phyloP scores from a whole-genome alignment of 192 early-diverging fungal species.

The Helicostylum pulchrum region DNA sequence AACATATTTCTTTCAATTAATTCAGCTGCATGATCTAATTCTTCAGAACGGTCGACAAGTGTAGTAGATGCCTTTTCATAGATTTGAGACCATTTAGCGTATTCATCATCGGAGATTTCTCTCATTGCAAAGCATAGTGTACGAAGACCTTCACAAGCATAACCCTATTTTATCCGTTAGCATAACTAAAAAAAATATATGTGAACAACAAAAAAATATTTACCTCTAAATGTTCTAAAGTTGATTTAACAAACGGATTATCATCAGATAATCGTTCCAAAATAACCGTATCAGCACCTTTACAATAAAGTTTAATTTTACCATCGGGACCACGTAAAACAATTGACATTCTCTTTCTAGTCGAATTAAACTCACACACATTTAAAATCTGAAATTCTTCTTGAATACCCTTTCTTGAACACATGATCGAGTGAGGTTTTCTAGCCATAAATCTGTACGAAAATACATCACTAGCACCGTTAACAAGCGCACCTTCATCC shows the following conservation, averaged over 20 bases:
- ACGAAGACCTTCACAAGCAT: constrained; percentile 86
- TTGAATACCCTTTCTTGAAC: constrained; percentile 39
- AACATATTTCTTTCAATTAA: constrained; percentile 85
- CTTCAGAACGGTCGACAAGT: constrained; percentile 74
- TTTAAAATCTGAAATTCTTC: constrained; percentile 84
- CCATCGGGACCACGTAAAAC: constrained; percentile 82
- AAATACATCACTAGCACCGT: constrained; percentile 48
- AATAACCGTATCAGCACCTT: constrained; percentile 96
- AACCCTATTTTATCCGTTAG: constrained; percentile 33
- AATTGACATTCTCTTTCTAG: constrained; percentile 92
- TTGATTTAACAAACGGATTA: constrained; percentile 66
- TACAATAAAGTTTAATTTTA: constrained; percentile 81
- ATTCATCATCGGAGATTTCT: constrained; percentile 79
- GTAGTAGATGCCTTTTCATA: constrained; percentile 84
- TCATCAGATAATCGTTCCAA: constrained; percentile 72
- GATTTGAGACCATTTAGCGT: constrained; percentile 69
- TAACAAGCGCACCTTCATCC: constrained; percentile 88
- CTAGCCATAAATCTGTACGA: constrained; percentile 65
- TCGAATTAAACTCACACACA: constrained; percentile 94
- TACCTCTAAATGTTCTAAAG: constrained; percentile 70
- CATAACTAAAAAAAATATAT: neutral
- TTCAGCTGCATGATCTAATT: constrained; percentile 83
- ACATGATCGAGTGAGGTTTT: constrained; percentile 53
- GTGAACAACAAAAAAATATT: constrained; percentile 3
- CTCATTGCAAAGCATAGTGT: constrained; percentile 91